These are phyloP conservation scores for Artemisia tridentata DNA, from an alignment of 129 eudicot species.

Conservation along the genomic window DNA sequence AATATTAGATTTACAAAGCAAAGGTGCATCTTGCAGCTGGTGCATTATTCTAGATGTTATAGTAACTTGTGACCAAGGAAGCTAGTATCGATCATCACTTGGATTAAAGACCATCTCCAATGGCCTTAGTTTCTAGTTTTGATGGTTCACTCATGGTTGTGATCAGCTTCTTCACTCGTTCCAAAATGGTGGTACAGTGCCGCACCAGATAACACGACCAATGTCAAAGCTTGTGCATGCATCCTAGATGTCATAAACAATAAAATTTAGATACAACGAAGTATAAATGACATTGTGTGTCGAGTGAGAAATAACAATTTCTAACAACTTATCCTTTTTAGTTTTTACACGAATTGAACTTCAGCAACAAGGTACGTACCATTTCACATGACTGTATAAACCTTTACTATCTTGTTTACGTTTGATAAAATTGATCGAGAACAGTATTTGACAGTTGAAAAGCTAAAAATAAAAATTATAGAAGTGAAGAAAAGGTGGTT, in stretches of 20 bases:
- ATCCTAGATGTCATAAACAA: slow-evolving; percentile 39
- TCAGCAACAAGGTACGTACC: no score
- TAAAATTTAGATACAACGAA: no score
- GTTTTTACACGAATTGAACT: no score
- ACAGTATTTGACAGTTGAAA: no score
- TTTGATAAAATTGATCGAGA: neutral
- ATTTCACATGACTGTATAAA: no score
- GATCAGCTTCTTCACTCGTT: slow-evolving; percentile 28
- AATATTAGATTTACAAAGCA: neutral
- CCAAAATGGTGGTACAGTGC: slow-evolving; percentile 79
- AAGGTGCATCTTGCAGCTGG: neutral
- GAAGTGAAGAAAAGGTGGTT: neutral
- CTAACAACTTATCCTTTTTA: no score
- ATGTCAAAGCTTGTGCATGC: slow-evolving; percentile 89
- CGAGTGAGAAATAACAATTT: no score
- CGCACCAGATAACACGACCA: slow-evolving; percentile 87
- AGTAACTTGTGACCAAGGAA: neutral
- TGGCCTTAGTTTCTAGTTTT: slow-evolving; percentile 16
- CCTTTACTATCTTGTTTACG: neutral
- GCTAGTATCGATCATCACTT: neutral
- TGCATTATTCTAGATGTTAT: neutral
- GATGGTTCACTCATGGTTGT: slow-evolving; percentile 13
- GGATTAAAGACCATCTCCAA: neutral
- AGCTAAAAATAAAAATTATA: neutral
- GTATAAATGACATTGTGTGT: no score